phyloP scores from a whole-genome alignment of 306 rosid genomes.

The Vigna nakashimae region DNA sequence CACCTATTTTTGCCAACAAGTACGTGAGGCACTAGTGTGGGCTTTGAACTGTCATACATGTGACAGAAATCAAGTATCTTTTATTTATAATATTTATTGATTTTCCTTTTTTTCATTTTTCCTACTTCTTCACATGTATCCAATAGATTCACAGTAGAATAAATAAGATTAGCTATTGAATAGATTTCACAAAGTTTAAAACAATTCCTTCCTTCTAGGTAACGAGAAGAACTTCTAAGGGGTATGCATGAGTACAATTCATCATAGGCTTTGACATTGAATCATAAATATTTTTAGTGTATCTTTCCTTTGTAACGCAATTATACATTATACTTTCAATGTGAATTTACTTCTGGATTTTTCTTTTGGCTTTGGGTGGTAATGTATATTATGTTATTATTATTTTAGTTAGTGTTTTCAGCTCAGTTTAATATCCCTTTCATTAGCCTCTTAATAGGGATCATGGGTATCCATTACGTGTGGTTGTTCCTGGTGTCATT shows the following conservation, averaged over 20 bases:
- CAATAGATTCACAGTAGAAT: no score
- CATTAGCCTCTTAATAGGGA: slow-evolving; percentile 85
- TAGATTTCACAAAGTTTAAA: no score
- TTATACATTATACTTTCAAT: slow-evolving; percentile 10
- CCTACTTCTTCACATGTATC: no score
- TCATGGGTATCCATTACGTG: slow-evolving; percentile 96
- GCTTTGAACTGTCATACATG: no score
- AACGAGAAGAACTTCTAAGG: no score
- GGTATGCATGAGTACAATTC: neutral
- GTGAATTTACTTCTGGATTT: neutral
- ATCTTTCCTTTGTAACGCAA: neutral
- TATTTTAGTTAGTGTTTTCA: slow-evolving; percentile 29
- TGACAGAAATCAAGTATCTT: no score
- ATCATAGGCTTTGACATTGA: slow-evolving; percentile 21
- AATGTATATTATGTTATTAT: slow-evolving; percentile 3
- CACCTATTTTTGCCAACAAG: no score
- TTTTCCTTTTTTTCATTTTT: no score
- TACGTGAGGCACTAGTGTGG: no score
- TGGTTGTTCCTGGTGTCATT: slow-evolving; percentile 90
- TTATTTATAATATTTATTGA: no score
- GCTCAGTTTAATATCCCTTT: slow-evolving; percentile 37
- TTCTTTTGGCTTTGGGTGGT: slow-evolving; percentile 25
- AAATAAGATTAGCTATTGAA: no score
- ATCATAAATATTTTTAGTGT: neutral
- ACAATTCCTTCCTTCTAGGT: no score